A percentile compares a stretch with the other conserved stretches of the same genome.
Conservation (phyloP, 192 early-diverging fungal genomes). For the Chytriomyces hyalinus region DNA sequence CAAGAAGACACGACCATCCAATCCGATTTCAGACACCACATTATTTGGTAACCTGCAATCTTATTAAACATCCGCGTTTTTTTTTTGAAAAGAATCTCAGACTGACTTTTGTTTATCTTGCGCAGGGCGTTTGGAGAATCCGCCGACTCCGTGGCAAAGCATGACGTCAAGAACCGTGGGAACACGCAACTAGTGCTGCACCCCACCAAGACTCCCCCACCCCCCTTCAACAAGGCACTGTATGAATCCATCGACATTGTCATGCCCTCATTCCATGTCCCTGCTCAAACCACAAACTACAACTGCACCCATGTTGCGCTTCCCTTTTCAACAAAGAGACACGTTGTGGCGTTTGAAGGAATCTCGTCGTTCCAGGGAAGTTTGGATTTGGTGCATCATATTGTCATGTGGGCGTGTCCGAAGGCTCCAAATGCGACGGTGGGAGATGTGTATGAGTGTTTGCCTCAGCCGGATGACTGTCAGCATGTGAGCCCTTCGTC, state of each 20-base stretch:
- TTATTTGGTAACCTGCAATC: conserved; percentile 22
- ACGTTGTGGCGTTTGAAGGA: conserved; percentile 8
- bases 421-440: background rate
- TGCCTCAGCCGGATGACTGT: background rate
- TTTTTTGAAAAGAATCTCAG: background rate
- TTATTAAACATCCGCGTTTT: background rate
- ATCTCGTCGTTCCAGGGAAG: background rate
- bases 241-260: background rate
- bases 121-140: conserved; percentile 22
- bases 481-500: background rate
- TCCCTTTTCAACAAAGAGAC: background rate
- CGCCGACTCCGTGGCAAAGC: background rate
- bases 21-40: background rate
- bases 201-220: background rate
- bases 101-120: background rate
- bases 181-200: background rate
- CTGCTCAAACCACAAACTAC: background rate
- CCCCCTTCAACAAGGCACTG: background rate
- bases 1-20: conserved; percentile 3
- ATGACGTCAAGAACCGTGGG: conserved; percentile 13
- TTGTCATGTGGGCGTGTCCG: conserved; percentile 5
- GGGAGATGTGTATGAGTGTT: background rate
- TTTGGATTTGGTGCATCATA: conserved; percentile 1
- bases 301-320: conserved; percentile 8
- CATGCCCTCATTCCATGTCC: background rate